Base-by-base conservation (phyloP, 1,284 basidiomycete genomes). In the Dichomitus squalens region DNA sequence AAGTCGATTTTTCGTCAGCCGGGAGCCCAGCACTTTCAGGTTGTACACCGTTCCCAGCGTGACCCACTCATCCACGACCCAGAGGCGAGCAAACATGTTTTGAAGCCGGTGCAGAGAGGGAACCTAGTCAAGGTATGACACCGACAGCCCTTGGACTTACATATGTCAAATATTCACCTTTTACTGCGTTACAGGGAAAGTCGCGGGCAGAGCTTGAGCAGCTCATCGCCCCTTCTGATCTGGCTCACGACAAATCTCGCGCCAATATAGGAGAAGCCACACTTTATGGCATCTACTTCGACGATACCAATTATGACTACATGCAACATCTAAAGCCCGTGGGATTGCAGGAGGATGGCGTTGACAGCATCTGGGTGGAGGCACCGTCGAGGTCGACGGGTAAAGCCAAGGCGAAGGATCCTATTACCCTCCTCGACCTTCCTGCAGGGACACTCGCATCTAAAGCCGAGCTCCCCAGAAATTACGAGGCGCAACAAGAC, bases 281-380 rank as follows among this genome's bases (percentile, higher is more conserved):
- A 4, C 72, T 86, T 23, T 97, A 98, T 73, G 96, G 95, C 9
- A 79, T 99, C 69, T 95, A 95, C 76, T 99, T 86, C 77, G 96
- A 99, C 75, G 96, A 99, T 70, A 93, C 93, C n/a, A 84, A 93
- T 55, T 99, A 99, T 78, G 93, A 99, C 74, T 99, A 99, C 79
- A 96, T 98, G 93, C 91, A 96, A 75, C 97, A 99, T 76, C 81
- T 99, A 35, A 87, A 92, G 21, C 70, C 84, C 1, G 85, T 93
- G 40, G 93, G 93, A 4, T 63, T 81, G 4, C 79, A 86, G 60
- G 87, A 89, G 68, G 91, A 90, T 39, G 90, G 88, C 4, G 84
- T 92, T 9, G 90, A 92, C 36, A 89, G 84, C 61, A 72, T 90
- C 35, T 79, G 94, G 60, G 79, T 96, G 44, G 88, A 92, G 63